phyloP scores from a whole-genome alignment of 768 basidiomycete genomes.

The Tricholoma hemisulphureum region DNA sequence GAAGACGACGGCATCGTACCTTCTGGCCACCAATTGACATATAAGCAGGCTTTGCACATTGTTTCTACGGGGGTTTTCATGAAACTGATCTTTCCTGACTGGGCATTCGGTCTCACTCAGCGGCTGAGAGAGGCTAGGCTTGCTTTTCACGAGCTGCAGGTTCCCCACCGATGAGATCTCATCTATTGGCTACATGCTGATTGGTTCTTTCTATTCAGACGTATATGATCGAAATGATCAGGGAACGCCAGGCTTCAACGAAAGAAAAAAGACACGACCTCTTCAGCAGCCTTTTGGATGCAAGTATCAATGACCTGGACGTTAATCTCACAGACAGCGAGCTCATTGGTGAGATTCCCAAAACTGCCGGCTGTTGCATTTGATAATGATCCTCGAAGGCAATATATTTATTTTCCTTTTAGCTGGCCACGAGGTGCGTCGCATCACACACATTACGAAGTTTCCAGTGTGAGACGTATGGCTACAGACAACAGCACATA shows the following conservation, averaged over 20 bases:
- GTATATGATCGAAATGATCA: slow-evolving; percentile 56
- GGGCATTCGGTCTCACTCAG: slow-evolving; percentile 37
- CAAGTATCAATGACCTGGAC: slow-evolving; percentile 42
- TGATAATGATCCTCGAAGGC: slow-evolving; percentile 20
- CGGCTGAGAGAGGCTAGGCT: slow-evolving; percentile 27
- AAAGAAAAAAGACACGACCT: slow-evolving; percentile 48
- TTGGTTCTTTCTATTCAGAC: slow-evolving; percentile 19
- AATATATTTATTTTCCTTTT: slow-evolving; percentile 55
- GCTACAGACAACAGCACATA: slow-evolving; percentile 39
- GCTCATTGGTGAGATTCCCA: slow-evolving; percentile 31
- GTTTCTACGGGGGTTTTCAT: slow-evolving; percentile 38
- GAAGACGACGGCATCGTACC: slow-evolving; percentile 37
- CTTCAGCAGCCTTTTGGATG: slow-evolving; percentile 50
- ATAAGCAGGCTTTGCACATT: slow-evolving; percentile 47
- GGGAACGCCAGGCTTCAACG: slow-evolving; percentile 34
- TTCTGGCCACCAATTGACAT: slow-evolving; percentile 45
- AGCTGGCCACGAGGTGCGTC: slow-evolving; percentile 56
- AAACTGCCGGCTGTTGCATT: background rate
- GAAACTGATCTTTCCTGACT: slow-evolving; percentile 39
- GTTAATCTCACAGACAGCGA: slow-evolving; percentile 43
- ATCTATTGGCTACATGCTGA: background rate
- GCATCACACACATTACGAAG: background rate
- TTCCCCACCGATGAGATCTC: slow-evolving; percentile 13
- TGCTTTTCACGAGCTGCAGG: slow-evolving; percentile 46
- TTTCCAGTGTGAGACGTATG: background rate